A percentile compares a stretch with the other conserved stretches of the same genome.
Conservation (phyloP, 176 grass and related monocot genomes). For the Eragrostis curvula region DNA sequence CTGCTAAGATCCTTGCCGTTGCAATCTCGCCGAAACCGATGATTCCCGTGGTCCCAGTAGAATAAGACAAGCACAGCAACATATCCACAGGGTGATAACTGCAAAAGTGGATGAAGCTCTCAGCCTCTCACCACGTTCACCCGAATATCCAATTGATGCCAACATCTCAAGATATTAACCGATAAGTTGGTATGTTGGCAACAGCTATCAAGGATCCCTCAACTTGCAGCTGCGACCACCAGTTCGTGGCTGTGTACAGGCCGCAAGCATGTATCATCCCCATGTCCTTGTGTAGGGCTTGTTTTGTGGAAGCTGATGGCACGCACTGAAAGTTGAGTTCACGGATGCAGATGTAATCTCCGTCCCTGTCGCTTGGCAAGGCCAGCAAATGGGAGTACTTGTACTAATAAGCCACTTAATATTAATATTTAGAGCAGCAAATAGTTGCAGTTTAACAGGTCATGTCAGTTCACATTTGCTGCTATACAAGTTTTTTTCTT, state of each 20-base stretch:
- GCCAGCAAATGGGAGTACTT: no score
- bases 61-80: neutral
- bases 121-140: no score
- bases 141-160: neutral
- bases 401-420: no score
- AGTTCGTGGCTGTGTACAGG: no score
- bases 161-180: neutral
- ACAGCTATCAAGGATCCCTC: neutral
- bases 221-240: neutral
- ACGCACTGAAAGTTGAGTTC: slow-evolving; percentile 11
- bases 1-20: neutral
- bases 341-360: slow-evolving; percentile 16
- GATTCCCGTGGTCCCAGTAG: neutral
- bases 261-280: no score
- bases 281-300: no score
- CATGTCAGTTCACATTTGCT: no score
- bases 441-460: no score
- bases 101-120: no score
- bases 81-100: neutral
- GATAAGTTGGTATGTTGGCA: neutral
- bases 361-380: neutral
- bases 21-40: neutral
- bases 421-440: no score
- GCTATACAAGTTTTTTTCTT: no score
- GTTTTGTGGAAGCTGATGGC: no score